These are phyloP conservation scores for Lentithecium fluviatile DNA, from an alignment of 495 filamentous ascomycete species.

Conservation along the genomic window DNA sequence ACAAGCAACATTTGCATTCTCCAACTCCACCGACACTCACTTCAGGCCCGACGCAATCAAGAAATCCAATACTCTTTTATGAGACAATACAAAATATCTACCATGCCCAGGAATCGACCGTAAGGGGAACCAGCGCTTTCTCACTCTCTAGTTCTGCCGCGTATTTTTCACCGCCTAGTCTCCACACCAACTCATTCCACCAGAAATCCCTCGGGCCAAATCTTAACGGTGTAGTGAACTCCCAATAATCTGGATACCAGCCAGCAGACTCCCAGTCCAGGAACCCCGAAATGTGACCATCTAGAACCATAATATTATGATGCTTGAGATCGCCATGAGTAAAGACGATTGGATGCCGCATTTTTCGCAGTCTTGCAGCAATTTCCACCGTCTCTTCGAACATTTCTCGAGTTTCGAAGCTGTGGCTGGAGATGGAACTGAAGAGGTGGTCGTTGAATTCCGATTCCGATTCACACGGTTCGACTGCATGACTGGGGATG, in stretches of 20 bases:
- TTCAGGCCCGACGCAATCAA: too few species aligned
- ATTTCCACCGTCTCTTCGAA: slow-evolving; percentile 19
- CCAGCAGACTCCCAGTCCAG: slow-evolving; percentile 19
- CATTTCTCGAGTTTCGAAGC: slow-evolving; percentile 7
- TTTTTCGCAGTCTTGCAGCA: slow-evolving; percentile 6
- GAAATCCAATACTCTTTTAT: too few species aligned
- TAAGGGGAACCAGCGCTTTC: slow-evolving; percentile 14
- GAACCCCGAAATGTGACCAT: slow-evolving; percentile 17
- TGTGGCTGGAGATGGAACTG: slow-evolving; percentile 7
- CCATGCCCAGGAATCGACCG: slow-evolving; percentile 18
- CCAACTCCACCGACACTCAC: too few species aligned
- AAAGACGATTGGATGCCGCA: slow-evolving; percentile 17
- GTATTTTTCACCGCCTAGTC: slow-evolving; percentile 19
- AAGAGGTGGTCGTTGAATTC: slow-evolving; percentile 23
- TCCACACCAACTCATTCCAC: slow-evolving; percentile 17
- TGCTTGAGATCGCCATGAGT: slow-evolving; percentile 22
- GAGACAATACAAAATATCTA: slow-evolving; percentile 1
- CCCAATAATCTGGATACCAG: slow-evolving; percentile 25
- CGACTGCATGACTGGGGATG: slow-evolving; percentile 16
- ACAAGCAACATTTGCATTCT: slow-evolving; percentile 8
- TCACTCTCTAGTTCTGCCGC: slow-evolving; percentile 22
- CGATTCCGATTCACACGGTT: slow-evolving; percentile 16
- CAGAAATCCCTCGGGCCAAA: slow-evolving; percentile 23
- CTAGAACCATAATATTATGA: slow-evolving; percentile 10
- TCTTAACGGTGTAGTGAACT: slow-evolving; percentile 16